Evolutionary conservation across 495 filamentous ascomycete species (phyloP), one percentile per base, ranked within the genome.

Genomic region (Penicillium psychrofluorescens): DNA sequence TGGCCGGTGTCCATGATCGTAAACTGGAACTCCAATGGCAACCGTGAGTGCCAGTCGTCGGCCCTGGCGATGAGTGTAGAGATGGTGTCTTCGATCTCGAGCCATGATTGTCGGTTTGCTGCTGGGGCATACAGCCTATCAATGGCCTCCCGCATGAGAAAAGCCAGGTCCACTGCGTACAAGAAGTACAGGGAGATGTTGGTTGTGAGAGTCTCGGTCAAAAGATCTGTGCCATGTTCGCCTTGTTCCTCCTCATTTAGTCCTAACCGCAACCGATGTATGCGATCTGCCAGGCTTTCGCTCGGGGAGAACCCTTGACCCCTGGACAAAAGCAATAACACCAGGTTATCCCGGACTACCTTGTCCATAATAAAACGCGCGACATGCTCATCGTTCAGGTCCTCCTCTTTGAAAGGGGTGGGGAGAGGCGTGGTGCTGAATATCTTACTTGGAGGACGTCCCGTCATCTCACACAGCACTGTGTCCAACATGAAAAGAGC

Each of bases 401-500:
- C 57, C 16, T 79, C 76, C 46, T 84, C 78, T 39, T 64, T 54
- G 30, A 79, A 63, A 12, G 79, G 75, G 22, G 22, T 22, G 22
- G 22, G 22, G 22, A 22, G 22, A 22, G 22, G 22, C 22, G 22
- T 22, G 22, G 22, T 22, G 22, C 22, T 22, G 22, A 22, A 22
- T 4, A 22, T 22, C 22, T 22, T 22, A 22, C 22, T 22, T 22
- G 22, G 22, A 0, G 22, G 22, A 22, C 22, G 22, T 0, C 22
- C 22, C 2, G 22, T 22, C 22, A 22, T 22, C 22, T 22, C 22
- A 22, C 22, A 22, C 2, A 22, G 22, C 6, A 22, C 22, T 0
- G 22, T 22, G 6, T 22, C 22, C 22, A 22, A 22, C 22, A 22
- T 22, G 22, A 22, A 22, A 22, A 22, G 22, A 22, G 22, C 22